Percentiles rank a stretch among this genome's conserved stretches.
Conservation (phyloP, 495 filamentous ascomycete genomes). For the Aspergillus steynii region DNA sequence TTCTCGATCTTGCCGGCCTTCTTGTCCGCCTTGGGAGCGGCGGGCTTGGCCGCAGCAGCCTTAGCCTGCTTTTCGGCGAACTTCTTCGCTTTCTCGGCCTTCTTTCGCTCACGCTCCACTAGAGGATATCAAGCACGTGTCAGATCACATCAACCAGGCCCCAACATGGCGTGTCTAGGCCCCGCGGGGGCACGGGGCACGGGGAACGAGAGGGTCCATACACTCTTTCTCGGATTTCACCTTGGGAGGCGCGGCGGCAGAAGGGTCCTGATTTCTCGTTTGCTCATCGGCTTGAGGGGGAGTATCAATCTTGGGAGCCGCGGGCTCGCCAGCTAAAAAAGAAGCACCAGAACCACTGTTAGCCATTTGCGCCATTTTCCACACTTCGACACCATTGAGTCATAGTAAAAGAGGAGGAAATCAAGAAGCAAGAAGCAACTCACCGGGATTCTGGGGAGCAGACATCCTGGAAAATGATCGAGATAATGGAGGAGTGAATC, state of each 20-base stretch:
- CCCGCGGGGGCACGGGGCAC: background rate
- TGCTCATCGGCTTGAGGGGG: constrained; percentile 51
- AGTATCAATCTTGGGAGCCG: constrained; percentile 47
- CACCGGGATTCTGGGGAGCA: constrained; percentile 57
- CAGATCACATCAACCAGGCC: constrained; percentile 14
- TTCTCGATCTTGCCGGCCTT: constrained; percentile 53
- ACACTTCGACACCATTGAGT: background rate
- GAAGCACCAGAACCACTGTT: constrained; percentile 7
- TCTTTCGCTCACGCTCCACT: constrained; percentile 59
- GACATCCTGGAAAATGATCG: constrained; percentile 57
- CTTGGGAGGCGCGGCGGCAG: constrained; percentile 47
- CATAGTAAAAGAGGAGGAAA: background rate
- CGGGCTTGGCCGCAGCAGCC: constrained; percentile 38
- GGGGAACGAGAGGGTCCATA: constrained; percentile 30
- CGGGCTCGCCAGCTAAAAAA: constrained; percentile 51
- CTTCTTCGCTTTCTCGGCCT: constrained; percentile 61
- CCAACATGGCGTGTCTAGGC: background rate
- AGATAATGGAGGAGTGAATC: constrained; percentile 43
- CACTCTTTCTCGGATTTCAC: constrained; percentile 62
- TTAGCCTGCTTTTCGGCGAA: constrained; percentile 61
- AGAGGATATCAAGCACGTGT: constrained; percentile 14
- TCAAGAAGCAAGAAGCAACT: constrained; percentile 17
- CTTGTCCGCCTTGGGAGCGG: constrained; percentile 53
- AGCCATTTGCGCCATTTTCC: background rate
- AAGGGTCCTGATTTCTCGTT: constrained; percentile 45